Percentiles rank a stretch among this genome's conserved stretches.
phyloP scores from a whole-genome alignment of 169 alveolate genomes.

The Plasmodium relictum region DNA sequence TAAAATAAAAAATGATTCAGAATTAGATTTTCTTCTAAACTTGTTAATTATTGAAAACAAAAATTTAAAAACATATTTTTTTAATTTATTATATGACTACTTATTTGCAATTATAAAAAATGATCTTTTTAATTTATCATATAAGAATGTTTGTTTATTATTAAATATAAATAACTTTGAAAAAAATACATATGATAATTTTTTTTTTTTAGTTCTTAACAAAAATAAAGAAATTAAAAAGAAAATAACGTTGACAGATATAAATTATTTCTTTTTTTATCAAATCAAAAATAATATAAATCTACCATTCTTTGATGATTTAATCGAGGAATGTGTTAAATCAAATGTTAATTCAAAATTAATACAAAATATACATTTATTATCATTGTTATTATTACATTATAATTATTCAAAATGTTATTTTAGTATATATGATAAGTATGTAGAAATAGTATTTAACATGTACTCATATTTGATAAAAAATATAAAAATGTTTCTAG shows the following conservation, averaged over 20 bases:
- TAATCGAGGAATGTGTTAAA: not conserved
- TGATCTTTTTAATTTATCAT: conserved; percentile 12
- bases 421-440: conserved; percentile 29
- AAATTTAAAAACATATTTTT: conserved; percentile 34
- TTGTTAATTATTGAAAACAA: conserved; percentile 14
- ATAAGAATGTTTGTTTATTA: conserved; percentile 54
- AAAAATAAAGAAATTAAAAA: not conserved
- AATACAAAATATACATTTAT: conserved; percentile 32
- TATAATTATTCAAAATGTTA: conserved; percentile 48
- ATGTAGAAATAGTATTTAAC: conserved; percentile 46
- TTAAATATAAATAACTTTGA: conserved; percentile 50
- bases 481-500: conserved; percentile 1
- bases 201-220: conserved; percentile 32
- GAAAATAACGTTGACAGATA: conserved; percentile 14
- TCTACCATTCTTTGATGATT: not conserved
- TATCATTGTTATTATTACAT: conserved; percentile 45
- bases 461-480: conserved; percentile 29
- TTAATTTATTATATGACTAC: conserved; percentile 47
- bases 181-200: conserved; percentile 34
- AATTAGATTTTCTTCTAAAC: conserved; percentile 37
- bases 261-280: conserved; percentile 54
- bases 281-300: conserved; percentile 46
- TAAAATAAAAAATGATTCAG: conserved; percentile 18
- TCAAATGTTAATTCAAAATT: conserved; percentile 2
- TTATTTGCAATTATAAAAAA: conserved; percentile 37